A percentile compares a stretch with the other conserved stretches of the same genome.
Evolutionary conservation across 2,329 filamentous ascomycete species (phyloP).

Genomic region (Penicillium oxalicum): DNA sequence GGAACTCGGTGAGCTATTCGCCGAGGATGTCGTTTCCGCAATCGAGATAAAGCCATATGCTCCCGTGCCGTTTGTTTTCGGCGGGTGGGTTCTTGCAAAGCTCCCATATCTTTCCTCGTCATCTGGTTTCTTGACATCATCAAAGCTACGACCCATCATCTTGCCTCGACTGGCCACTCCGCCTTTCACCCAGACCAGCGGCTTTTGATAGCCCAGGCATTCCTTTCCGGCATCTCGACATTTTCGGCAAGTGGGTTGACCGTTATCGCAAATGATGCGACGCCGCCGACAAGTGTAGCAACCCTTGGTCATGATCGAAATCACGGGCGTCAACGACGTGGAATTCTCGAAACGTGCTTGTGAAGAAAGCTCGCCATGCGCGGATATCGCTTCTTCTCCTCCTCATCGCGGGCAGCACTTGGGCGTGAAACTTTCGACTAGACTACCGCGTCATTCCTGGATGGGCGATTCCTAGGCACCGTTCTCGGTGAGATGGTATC

Average conservation of each 20-base stretch:
- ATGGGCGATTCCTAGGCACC: neutral
- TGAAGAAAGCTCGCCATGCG: slow-evolving; percentile 11
- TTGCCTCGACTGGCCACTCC: slow-evolving; percentile 42
- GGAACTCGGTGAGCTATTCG: slow-evolving; percentile 15
- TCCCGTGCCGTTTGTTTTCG: neutral
- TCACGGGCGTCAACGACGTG: slow-evolving; percentile 2
- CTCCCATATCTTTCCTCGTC: slow-evolving; percentile 2
- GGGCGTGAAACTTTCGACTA: neutral
- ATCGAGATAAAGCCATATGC: slow-evolving; percentile 10
- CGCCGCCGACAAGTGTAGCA: slow-evolving; percentile 42
- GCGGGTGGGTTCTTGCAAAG: neutral
- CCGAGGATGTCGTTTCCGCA: slow-evolving; percentile 8
- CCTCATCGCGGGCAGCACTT: slow-evolving; percentile 19
- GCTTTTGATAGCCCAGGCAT: slow-evolving; percentile 41
- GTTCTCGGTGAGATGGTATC: neutral
- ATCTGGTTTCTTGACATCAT: slow-evolving; percentile 28
- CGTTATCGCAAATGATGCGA: slow-evolving; percentile 41
- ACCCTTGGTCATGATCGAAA: slow-evolving; percentile 35
- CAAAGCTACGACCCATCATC: slow-evolving; percentile 50
- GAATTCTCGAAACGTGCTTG: slow-evolving; percentile 7
- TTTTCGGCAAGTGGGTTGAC: slow-evolving; percentile 38
- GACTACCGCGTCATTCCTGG: slow-evolving; percentile 13
- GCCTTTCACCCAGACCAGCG: slow-evolving; percentile 40
- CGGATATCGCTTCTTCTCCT: slow-evolving; percentile 13
- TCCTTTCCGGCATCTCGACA: slow-evolving; percentile 40